These are phyloP conservation scores for Xerocomus nothofagi DNA, from an alignment of 1,284 basidiomycete species.

Conservation along the genomic window DNA sequence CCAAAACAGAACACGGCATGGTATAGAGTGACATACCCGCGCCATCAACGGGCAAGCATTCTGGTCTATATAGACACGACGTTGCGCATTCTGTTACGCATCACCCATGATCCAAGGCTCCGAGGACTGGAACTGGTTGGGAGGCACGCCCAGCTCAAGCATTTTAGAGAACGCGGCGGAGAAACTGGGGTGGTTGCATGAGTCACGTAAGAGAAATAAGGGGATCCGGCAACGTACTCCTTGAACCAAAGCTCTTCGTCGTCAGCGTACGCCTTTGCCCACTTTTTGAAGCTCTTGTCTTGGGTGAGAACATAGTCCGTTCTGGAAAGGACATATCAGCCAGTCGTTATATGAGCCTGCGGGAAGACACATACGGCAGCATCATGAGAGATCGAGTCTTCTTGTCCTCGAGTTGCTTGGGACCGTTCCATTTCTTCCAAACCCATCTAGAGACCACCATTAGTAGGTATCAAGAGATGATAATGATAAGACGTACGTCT, in stretches of 20 bases:
- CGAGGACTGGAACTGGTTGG: constrained; percentile 65
- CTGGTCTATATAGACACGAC: neutral
- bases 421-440: constrained; percentile 88
- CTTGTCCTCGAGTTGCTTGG: constrained; percentile 94
- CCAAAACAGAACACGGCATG: neutral
- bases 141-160: constrained; percentile 88
- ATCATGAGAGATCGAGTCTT: constrained; percentile 91
- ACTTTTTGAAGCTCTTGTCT: constrained; percentile 90
- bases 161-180: constrained; percentile 72
- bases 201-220: neutral
- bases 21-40: constrained; percentile 4
- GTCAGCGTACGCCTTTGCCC: constrained; percentile 80
- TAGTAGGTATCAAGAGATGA: neutral
- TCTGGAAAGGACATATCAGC: constrained; percentile 36
- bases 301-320: constrained; percentile 82
- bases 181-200: constrained; percentile 57
- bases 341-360: neutral
- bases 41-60: neutral
- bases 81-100: constrained; percentile 1
- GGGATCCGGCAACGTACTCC: constrained; percentile 46
- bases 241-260: constrained; percentile 85
- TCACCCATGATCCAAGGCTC: constrained; percentile 77
- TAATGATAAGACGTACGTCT: constrained; percentile 57
- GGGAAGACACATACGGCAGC: constrained; percentile 67
- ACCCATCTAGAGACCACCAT: constrained; percentile 50